phyloP scores from a whole-genome alignment of 495 filamentous ascomycete species.

The Chaetomidium leptoderma region DNA sequence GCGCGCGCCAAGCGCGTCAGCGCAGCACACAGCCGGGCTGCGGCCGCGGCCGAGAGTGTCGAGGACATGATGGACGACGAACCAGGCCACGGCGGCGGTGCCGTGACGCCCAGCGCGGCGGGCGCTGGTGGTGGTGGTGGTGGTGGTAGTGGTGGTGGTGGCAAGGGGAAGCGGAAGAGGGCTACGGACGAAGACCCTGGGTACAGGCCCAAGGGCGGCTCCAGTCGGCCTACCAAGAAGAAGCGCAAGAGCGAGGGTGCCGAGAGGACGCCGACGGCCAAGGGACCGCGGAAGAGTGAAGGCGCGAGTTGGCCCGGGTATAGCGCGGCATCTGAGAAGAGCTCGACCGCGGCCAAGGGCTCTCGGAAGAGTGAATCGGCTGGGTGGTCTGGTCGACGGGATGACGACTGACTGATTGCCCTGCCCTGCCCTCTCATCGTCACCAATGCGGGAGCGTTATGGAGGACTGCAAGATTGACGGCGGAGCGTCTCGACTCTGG shows the following conservation, averaged over 20 bases:
- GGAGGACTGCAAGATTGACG: not conserved
- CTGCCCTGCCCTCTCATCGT: too few relatives aligned
- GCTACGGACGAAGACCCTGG: conserved; percentile 62
- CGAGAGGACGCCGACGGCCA: not conserved
- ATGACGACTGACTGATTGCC: not conserved
- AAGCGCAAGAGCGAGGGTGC: conserved; percentile 47
- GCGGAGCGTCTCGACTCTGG: not conserved
- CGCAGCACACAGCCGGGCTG: conserved; percentile 14
- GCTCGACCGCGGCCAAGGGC: not conserved
- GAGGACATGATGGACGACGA: conserved; percentile 37
- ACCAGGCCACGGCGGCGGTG: conserved; percentile 19
- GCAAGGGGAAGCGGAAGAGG: conserved; percentile 47
- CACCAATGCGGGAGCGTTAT: too few relatives aligned
- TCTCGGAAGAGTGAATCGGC: not conserved
- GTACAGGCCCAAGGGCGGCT: conserved; percentile 63
- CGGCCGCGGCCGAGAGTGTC: conserved; percentile 31
- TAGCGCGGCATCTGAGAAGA: not conserved
- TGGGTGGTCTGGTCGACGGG: not conserved
- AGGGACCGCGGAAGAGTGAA: conserved; percentile 4
- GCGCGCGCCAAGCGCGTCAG: conserved; percentile 29
- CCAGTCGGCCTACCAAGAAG: conserved; percentile 58
- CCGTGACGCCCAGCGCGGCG: conserved; percentile 43
- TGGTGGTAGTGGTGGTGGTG: conserved; percentile 17
- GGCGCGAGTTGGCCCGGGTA: not conserved
- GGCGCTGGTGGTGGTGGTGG: conserved; percentile 27